Base-by-base conservation (phyloP, 1,284 basidiomycete species). In the Apiotrichum veenhuisii region DNA sequence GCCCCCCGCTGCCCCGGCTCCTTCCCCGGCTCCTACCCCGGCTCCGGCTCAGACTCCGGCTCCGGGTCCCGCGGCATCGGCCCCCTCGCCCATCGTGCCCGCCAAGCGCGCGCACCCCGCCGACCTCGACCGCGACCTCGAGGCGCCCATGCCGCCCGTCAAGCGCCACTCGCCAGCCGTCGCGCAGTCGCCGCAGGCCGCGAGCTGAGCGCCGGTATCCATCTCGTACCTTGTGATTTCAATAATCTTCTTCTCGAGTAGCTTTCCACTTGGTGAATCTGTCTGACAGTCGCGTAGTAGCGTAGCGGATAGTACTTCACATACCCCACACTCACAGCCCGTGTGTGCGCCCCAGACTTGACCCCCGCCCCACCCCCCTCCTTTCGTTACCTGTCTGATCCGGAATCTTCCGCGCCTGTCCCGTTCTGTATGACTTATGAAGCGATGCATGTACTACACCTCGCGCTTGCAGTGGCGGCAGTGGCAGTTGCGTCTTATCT, bases 371-470 rank as follows among this genome's bases (percentile, higher is more conserved):
- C 30, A 7, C 4, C 37, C 15, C 12, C 18, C 37, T 38, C 43
- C 45, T 46, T 9, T 27, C n/a, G n/a, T n/a, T 44, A 12, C 43
- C 14, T 15, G 20, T 14, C 41, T 22, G 17, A 22, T 25, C 22
- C 10, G 41, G 41, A 30, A 2, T 14, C 11, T n/a, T 42, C 15
- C 23, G 11, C 40, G 3, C 5, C 40, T 25, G 2, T 30, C 18
- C 18, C 46, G 36, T 30, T 33, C 46, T 48, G 46, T 48, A 48
- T 48, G 46, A 48, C 30, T 18, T 48, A 48, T 8, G 27, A 46
- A 36, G 46, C 33, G 46, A 48, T 48, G 46, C 46, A 48, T 48
- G 46, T 48, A 48, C 46, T 48, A 36, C 46, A 22, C 46, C 44
- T 46, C 11, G 44, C 44, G 27, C n/a, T 12, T 12, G 12, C 30